Evolutionary conservation across 495 filamentous ascomycete species (phyloP), one percentile per base, ranked within the genome.

Genomic region (Penicillium bovifimosum): DNA sequence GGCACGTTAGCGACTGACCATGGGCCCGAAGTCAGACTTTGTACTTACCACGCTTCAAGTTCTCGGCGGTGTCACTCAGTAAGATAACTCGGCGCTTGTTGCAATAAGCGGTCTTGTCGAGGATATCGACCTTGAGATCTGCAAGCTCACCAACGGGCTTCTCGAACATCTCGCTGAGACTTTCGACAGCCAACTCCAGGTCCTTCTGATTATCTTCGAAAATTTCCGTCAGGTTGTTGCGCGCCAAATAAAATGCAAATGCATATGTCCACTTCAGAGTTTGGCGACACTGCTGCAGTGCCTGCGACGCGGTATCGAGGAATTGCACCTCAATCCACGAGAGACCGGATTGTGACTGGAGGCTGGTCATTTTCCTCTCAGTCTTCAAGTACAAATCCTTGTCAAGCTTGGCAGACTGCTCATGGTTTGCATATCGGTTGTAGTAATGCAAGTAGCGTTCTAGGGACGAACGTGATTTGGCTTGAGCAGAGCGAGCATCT

Each of bases 261-360:
- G 93, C 95, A 63, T 98, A 98, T 0, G 93, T 98, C 93, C 93
- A 98, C 74, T 97, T 97, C 34, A 98, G 76, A 0, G 91, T 98
- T 72, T 96, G 92, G 0, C 93, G 86, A 68, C 93, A 98, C 36
- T 90, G 90, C 71, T 98, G 93, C 18, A 98, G 80, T 7, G 91
- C 88, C 67, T 95, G 90, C 3, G 92, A 96, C 3, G 93, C 95
- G 5, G 87, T 84, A 54, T 95, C 86, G 2, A 98, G 77, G 66
- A 96, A 98, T 63, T 98, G 93, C 13, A 98, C 93, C 64, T 98
- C 93, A 50, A 98, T 98, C 93, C 93, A 98, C 0, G 90, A 96
- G 82, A 98, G 90, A 52, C 90, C 90, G 0, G 92, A 96, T 29
- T 87, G 81, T 40, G 85, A 88, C 71, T 97, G 95, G 10, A 98